Conservation (phyloP, 2,329 filamentous ascomycete species). For the Neocucurbitaria cava region DNA sequence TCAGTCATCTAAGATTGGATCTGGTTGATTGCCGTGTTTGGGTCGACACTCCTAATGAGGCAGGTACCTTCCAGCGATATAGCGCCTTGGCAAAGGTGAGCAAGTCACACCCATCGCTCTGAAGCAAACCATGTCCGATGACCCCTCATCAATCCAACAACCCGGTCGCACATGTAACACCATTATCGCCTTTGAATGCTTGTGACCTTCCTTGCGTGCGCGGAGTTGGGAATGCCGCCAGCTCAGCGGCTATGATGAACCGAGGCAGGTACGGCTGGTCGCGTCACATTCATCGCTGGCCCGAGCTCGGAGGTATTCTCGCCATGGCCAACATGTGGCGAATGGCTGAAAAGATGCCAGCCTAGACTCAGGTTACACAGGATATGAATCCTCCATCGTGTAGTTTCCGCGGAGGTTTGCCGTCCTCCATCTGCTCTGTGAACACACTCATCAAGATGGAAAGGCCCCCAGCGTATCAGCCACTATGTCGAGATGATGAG, state of each 20-base stretch:
- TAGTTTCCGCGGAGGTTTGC: constrained; percentile 4
- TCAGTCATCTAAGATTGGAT: constrained; percentile 25
- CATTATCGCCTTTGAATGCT: constrained; percentile 19
- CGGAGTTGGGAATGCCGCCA: constrained; percentile 8
- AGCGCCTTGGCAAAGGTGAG: constrained; percentile 29
- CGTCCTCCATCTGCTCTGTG: constrained; percentile 2
- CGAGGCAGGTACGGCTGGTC: constrained; percentile 11
- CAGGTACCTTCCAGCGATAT: constrained; percentile 28
- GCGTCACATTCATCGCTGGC: constrained; percentile 30
- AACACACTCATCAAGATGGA: constrained; percentile 23
- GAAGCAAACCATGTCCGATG: constrained; percentile 24
- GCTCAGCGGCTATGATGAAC: constrained; percentile 14
- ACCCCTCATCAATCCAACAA: constrained; percentile 21
- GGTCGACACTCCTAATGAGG: constrained; percentile 28
- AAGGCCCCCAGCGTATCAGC: constrained; percentile 32
- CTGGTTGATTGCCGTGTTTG: constrained; percentile 31
- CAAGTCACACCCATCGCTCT: constrained; percentile 25
- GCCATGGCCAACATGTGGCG: constrained; percentile 10
- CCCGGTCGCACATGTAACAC: constrained; percentile 32
- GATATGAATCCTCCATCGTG: constrained; percentile 1
- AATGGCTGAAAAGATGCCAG: constrained; percentile 11
- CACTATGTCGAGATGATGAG: constrained; percentile 33
- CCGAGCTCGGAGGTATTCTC: constrained; percentile 28
- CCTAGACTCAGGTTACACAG: constrained; percentile 10
- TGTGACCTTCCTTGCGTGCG: constrained; percentile 36